Conservation (phyloP, 495 filamentous ascomycete genomes). For the Neurospora sp. region DNA sequence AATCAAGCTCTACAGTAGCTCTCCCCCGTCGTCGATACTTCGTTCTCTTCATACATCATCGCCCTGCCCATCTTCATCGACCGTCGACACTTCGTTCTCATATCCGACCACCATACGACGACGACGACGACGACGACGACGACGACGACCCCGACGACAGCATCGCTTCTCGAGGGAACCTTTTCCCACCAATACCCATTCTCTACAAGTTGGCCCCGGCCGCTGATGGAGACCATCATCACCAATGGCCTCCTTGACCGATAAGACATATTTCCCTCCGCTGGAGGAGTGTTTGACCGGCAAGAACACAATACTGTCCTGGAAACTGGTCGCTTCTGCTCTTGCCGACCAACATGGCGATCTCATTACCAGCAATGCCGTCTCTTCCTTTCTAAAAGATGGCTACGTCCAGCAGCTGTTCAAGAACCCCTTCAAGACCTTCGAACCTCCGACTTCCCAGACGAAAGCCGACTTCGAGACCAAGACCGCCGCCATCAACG, state of each 20-base stretch:
- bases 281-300: conserved; percentile 38
- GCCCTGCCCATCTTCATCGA: background rate
- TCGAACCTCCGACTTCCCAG: conserved; percentile 44
- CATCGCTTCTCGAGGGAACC: background rate
- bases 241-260: conserved; percentile 56
- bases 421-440: conserved; percentile 52
- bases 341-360: conserved; percentile 44
- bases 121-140: background rate
- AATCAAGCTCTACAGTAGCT: background rate
- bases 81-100: background rate
- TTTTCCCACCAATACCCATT: background rate
- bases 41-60: background rate
- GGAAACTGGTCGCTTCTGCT: conserved; percentile 60
- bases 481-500: conserved; percentile 84
- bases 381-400: conserved; percentile 58
- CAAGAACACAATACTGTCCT: conserved; percentile 44
- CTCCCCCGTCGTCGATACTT: background rate
- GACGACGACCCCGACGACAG: background rate
- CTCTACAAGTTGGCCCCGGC: background rate
- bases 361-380: conserved; percentile 35
- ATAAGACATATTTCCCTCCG: conserved; percentile 38
- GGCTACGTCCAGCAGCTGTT: conserved; percentile 55
- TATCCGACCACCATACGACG: background rate
- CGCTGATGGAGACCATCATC: conserved; percentile 33
- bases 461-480: conserved; percentile 69